phyloP scores from a whole-genome alignment of 805 yeast genomes.

The Sugiyamaella qingdaonensis region DNA sequence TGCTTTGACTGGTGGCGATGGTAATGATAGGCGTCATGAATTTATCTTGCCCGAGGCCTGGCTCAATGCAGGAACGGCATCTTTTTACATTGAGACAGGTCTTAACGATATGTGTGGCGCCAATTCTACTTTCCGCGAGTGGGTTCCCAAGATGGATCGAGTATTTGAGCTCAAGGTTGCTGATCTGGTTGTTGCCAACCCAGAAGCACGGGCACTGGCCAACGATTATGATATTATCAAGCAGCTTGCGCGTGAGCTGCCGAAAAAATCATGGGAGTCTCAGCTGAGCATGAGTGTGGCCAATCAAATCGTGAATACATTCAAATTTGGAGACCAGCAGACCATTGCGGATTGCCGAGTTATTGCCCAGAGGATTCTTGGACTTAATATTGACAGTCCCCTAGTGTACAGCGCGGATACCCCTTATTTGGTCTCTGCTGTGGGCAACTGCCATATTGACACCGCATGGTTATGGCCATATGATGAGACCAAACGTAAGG shows the following conservation, averaged over 20 bases:
- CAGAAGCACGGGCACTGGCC: too few species aligned
- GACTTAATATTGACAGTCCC: too few species aligned
- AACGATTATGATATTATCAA: too few species aligned
- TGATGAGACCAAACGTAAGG: slow-evolving; percentile 86
- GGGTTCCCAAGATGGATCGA: background rate
- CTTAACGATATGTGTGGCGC: slow-evolving; percentile 91
- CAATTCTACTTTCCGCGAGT: background rate
- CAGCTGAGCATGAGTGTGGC: too few species aligned
- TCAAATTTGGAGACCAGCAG: slow-evolving; percentile 41
- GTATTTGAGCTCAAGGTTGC: slow-evolving; percentile 25
- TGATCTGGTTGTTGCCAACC: too few species aligned
- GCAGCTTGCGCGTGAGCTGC: too few species aligned
- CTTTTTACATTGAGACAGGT: slow-evolving; percentile 79
- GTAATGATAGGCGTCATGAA: slow-evolving; percentile 70
- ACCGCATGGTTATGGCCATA: slow-evolving; percentile 99
- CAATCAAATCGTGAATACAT: slow-evolving; percentile 75
- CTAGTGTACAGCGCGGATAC: too few species aligned
- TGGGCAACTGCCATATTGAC: slow-evolving; percentile 93
- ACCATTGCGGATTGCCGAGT: background rate
- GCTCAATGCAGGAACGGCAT: slow-evolving; percentile 47
- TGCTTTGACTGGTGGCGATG: slow-evolving; percentile 83
- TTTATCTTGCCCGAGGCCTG: slow-evolving; percentile 59
- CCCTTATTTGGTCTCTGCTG: slow-evolving; percentile 77
- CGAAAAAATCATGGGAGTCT: too few species aligned
- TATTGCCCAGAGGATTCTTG: background rate